Evolutionary conservation across 305 asterid genomes (phyloP).

Genomic region (Solanum hybrid): DNA sequence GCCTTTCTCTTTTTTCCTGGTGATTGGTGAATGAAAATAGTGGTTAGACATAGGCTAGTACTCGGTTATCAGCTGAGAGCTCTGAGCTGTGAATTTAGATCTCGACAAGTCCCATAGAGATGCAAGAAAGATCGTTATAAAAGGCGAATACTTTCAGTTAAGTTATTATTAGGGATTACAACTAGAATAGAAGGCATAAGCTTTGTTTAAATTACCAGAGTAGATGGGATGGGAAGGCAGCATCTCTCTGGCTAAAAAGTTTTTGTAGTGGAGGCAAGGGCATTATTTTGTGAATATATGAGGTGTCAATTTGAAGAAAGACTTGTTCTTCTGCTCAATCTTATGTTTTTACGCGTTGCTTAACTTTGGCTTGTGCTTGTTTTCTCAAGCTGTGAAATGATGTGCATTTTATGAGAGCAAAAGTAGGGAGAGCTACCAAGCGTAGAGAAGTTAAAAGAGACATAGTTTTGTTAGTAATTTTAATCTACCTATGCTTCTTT

Average conservation of each 20-base stretch:
- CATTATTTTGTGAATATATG: conserved; percentile 41
- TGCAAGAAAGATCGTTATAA: background rate
- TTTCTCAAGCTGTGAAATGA: background rate
- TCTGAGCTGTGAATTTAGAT: background rate
- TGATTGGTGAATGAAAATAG: background rate
- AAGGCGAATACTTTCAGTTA: background rate
- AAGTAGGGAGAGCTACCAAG: background rate
- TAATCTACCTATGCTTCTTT: background rate
- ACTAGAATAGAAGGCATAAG: conserved; percentile 3
- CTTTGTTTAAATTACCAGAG: conserved; percentile 11
- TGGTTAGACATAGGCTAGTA: background rate
- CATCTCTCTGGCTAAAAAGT: conserved; percentile 13
- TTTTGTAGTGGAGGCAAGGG: conserved; percentile 52
- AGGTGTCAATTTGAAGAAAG: conserved; percentile 25
- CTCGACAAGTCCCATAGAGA: background rate
- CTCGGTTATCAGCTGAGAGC: background rate
- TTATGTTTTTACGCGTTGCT: background rate
- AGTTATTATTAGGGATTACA: background rate
- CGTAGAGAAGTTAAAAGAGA: background rate
- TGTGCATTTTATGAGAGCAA: background rate
- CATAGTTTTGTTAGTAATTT: background rate
- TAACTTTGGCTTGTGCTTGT: background rate
- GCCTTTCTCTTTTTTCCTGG: background rate
- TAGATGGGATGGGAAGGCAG: conserved; percentile 7
- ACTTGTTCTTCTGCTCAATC: background rate